Conservation (phyloP, 2,329 filamentous ascomycete species). For the Lasiodiplodia citricola region DNA sequence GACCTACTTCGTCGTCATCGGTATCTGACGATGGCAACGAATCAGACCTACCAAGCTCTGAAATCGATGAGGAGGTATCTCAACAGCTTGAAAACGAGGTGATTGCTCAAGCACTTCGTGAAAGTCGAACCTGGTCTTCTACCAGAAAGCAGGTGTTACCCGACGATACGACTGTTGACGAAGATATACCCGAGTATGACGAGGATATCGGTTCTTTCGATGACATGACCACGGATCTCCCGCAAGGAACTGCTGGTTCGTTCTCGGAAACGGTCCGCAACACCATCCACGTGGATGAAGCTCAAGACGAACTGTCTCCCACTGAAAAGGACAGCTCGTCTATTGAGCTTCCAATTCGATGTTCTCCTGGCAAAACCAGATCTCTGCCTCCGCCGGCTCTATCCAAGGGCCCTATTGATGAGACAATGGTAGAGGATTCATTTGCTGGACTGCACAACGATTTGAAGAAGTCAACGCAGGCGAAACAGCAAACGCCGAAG, state of each 20-base stretch:
- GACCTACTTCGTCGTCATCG: background rate
- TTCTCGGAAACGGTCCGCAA: background rate
- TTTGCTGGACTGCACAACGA: background rate
- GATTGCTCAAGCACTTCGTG: conserved; percentile 19
- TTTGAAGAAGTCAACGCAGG: background rate
- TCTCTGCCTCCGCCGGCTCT: background rate
- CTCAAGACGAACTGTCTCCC: background rate
- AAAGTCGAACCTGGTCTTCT: background rate
- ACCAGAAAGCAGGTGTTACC: background rate
- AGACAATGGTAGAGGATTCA: conserved; percentile 13
- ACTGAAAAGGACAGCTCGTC: conserved; percentile 12
- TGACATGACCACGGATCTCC: conserved; percentile 10
- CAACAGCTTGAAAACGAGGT: conserved; percentile 24
- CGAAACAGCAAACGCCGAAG: background rate
- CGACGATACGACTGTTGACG: background rate
- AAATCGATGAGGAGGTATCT: conserved; percentile 5
- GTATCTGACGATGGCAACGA: background rate
- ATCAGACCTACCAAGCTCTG: background rate
- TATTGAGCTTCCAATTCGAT: background rate
- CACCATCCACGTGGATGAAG: background rate
- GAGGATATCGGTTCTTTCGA: conserved; percentile 11
- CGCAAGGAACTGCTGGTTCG: conserved; percentile 17
- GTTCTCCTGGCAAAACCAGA: background rate
- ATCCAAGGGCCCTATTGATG: background rate
- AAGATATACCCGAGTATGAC: background rate